Percentiles rank a stretch among this genome's conserved stretches.
phyloP scores from a whole-genome alignment of 1,284 basidiomycete species.

The Athelia psychrophila region DNA sequence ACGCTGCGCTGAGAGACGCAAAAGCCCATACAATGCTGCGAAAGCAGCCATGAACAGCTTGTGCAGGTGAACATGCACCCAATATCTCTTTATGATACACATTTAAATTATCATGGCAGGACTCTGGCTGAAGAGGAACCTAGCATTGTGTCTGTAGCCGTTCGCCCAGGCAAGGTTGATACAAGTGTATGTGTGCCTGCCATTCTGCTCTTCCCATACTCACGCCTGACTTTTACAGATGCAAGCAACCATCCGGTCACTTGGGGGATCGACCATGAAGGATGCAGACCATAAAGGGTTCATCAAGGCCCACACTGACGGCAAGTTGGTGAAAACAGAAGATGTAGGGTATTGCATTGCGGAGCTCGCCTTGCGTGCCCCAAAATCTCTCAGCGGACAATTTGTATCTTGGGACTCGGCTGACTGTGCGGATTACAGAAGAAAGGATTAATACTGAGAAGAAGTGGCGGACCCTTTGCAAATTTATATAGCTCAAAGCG shows the following conservation, averaged over 20 bases:
- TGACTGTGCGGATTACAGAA: constrained; percentile 54
- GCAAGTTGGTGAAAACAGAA: constrained; percentile 67
- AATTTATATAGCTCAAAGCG: neutral
- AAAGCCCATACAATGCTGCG: constrained; percentile 66
- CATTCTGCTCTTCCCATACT: constrained; percentile 6
- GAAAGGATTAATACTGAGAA: constrained; percentile 17
- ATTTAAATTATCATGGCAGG: constrained; percentile 38
- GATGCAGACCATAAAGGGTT: constrained; percentile 55
- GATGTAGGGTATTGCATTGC: constrained; percentile 77
- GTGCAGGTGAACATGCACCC: constrained; percentile 46
- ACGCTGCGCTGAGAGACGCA: neutral
- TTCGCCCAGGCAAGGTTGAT: constrained; percentile 86
- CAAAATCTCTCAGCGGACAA: constrained; percentile 60
- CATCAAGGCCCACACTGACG: constrained; percentile 55
- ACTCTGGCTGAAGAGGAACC: constrained; percentile 84
- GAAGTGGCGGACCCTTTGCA: neutral
- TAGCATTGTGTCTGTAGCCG: constrained; percentile 65
- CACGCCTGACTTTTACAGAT: constrained; percentile 45
- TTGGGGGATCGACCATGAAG: constrained; percentile 48
- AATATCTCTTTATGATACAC: constrained; percentile 3
- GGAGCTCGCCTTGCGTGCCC: constrained; percentile 55
- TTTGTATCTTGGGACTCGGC: constrained; percentile 75
- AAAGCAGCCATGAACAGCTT: constrained; percentile 89
- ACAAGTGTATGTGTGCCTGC: constrained; percentile 47
- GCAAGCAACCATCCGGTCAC: constrained; percentile 55